Percentiles rank a stretch among this genome's conserved stretches.
phyloP scores from a whole-genome alignment of 345 rosid species.

The Raphanus raphanistrum region DNA sequence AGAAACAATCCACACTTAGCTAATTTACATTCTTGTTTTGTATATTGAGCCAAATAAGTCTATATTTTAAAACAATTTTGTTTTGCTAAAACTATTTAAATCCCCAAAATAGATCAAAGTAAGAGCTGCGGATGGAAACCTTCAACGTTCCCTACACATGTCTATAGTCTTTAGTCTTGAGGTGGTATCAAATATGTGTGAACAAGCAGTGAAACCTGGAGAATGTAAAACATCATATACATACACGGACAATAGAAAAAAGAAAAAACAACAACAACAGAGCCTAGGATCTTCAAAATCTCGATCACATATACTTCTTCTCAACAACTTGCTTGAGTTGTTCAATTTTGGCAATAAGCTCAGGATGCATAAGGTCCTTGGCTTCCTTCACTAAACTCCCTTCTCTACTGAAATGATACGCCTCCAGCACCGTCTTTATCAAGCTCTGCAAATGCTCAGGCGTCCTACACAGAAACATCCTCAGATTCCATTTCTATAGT shows the following conservation, averaged over 20 bases:
- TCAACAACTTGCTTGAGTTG: slow-evolving; percentile 61
- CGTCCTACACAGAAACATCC: slow-evolving; percentile 49
- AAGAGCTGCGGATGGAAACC: no score
- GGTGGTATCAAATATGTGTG: no score
- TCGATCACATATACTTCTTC: slow-evolving; percentile 63
- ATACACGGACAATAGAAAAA: slow-evolving; percentile 17
- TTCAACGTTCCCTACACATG: no score
- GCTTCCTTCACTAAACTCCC: slow-evolving; percentile 85
- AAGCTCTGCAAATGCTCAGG: slow-evolving; percentile 74
- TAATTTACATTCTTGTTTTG: no score
- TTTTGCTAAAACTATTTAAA: no score
- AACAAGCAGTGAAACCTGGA: slow-evolving; percentile 15
- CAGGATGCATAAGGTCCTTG: slow-evolving; percentile 83
- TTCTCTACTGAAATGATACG: slow-evolving; percentile 66
- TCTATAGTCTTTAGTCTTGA: no score
- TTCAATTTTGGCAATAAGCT: slow-evolving; percentile 62
- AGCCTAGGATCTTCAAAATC: background rate
- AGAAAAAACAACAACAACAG: background rate
- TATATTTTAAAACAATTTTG: no score
- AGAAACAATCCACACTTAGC: no score
- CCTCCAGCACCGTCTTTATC: slow-evolving; percentile 66
- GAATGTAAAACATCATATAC: slow-evolving; percentile 20
- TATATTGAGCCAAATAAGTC: no score
- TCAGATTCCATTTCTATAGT: background rate
- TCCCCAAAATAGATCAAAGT: no score